Percentiles rank a stretch among this genome's conserved stretches.
These are phyloP conservation scores for Nigrograna mackinnonii DNA, from an alignment of 2,329 filamentous ascomycete species.

Conservation along the genomic window DNA sequence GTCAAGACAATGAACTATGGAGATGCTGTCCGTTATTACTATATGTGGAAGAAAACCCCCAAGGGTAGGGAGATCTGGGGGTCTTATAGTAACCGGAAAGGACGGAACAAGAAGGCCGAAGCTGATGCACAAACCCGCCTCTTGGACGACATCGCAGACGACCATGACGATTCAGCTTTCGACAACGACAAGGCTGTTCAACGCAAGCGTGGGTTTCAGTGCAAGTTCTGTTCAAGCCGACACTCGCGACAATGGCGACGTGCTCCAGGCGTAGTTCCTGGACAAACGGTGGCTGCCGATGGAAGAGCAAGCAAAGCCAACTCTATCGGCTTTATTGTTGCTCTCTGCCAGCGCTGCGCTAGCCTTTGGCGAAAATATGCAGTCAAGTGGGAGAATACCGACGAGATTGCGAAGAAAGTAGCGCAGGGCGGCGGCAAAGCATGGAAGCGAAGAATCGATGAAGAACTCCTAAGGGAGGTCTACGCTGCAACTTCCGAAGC, in stretches of 20 bases:
- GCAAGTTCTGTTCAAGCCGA: constrained; percentile 87
- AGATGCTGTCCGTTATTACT: constrained; percentile 89
- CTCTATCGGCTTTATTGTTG: constrained; percentile 72
- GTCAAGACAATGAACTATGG: constrained; percentile 75
- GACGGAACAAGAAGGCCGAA: constrained; percentile 76
- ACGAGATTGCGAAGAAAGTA: constrained; percentile 88
- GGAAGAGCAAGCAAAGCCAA: constrained; percentile 82
- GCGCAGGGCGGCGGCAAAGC: constrained; percentile 77
- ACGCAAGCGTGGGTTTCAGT: constrained; percentile 83
- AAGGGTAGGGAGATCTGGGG: constrained; percentile 89
- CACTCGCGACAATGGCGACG: constrained; percentile 88
- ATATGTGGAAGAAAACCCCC: constrained; percentile 95
- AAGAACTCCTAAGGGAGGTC: constrained; percentile 80
- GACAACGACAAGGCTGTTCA: constrained; percentile 81
- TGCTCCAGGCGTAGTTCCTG: constrained; percentile 76
- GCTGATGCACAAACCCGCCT: constrained; percentile 67
- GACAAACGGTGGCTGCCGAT: constrained; percentile 69
- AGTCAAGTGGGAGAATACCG: constrained; percentile 92
- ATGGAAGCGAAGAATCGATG: constrained; percentile 87
- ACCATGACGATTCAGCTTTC: constrained; percentile 93
- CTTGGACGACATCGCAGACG: constrained; percentile 89
- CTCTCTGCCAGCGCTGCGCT: constrained; percentile 87
- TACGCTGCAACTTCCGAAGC: constrained; percentile 38
- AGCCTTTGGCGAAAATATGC: constrained; percentile 95
- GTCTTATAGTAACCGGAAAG: constrained; percentile 82